phyloP scores from a whole-genome alignment of 163 green algal genomes.

The Chlorella variabilis region DNA sequence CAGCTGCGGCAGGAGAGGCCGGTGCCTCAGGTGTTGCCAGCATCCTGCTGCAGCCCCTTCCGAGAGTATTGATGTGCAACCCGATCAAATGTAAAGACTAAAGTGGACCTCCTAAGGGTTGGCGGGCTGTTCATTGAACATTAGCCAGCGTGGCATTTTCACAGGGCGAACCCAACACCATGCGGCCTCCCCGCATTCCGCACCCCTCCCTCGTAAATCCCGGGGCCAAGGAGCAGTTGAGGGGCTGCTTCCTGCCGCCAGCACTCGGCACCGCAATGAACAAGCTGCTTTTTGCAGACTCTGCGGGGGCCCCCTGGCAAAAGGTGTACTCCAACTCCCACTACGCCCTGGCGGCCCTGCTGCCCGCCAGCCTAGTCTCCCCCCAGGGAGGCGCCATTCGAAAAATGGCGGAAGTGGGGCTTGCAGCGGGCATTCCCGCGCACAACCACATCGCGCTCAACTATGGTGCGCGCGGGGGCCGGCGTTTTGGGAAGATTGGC shows the following conservation, averaged over 20 bases:
- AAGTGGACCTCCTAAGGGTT: no score
- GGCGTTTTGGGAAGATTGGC: no score
- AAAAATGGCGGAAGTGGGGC: constrained; percentile 49
- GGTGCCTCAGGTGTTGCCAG: no score
- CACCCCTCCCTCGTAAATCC: no score
- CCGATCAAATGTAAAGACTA: neutral
- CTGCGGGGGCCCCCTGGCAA: constrained; percentile 24
- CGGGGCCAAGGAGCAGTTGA: no score
- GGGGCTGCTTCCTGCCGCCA: no score
- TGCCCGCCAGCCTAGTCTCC: constrained; percentile 42
- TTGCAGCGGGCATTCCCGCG: constrained; percentile 42
- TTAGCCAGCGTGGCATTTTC: no score
- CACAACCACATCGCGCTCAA: constrained; percentile 51
- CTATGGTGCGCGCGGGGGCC: constrained; percentile 32
- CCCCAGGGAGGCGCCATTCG: constrained; percentile 33
- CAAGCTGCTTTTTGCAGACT: constrained; percentile 51
- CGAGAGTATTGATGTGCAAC: neutral
- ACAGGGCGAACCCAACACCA: neutral
- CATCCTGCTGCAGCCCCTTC: no score
- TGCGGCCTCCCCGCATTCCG: no score
- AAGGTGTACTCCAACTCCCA: constrained; percentile 40
- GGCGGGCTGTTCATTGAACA: no score
- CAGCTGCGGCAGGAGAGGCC: no score
- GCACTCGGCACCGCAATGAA: constrained; percentile 35
- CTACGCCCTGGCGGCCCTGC: constrained; percentile 43